Base-by-base conservation (phyloP, 441 rosid species). In the Syzygium malaccense region DNA sequence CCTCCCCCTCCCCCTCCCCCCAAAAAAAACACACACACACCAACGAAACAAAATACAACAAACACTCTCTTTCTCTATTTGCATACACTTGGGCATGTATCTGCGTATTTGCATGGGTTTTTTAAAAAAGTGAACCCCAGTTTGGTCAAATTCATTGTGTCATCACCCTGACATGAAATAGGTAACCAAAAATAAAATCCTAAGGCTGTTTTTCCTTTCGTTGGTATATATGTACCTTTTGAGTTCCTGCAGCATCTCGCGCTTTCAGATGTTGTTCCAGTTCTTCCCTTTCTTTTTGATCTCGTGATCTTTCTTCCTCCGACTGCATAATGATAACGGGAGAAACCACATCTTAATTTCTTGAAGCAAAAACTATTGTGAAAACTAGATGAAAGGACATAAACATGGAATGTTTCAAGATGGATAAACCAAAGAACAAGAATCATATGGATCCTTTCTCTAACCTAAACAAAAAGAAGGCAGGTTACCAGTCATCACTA, bases 251-350 rank as follows among this genome's bases (percentile, higher is more conserved):
- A 88, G 95, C 95, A 94, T 98, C 99, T 84, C 99, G 98, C 56
- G 94, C 98, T 94, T 94, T 95, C 87, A 98, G 79, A 92, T 96
- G 94, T 91, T 80, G 94, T 92, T 98, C 99, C 87, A 98, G 91
- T 86, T 97, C 95, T 91, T 98, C 98, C 92, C 93, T 96, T 93
- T 98, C 99, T 91, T 91, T 94, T 91, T 97, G 99, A 91, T 98
- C 99, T 55, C 93, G 99, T 93, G 93, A 51, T 89, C 95, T 95
- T 93, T 98, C 99, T 91, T 97, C 98, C 90, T 98, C 99, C 8
- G 99, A 96, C 99, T 97, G 92, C 91, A 90, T 13, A 57, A 85
- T 17, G 51, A 71, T 20, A 37, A 58, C 62, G 86, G 62, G 33
- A 88, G 37, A 62, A 49, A 53, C n/a, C 30, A 32, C 28, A 41